phyloP scores from a whole-genome alignment of 2,329 filamentous ascomycete genomes.

The Ceratocystis smalleyi region DNA sequence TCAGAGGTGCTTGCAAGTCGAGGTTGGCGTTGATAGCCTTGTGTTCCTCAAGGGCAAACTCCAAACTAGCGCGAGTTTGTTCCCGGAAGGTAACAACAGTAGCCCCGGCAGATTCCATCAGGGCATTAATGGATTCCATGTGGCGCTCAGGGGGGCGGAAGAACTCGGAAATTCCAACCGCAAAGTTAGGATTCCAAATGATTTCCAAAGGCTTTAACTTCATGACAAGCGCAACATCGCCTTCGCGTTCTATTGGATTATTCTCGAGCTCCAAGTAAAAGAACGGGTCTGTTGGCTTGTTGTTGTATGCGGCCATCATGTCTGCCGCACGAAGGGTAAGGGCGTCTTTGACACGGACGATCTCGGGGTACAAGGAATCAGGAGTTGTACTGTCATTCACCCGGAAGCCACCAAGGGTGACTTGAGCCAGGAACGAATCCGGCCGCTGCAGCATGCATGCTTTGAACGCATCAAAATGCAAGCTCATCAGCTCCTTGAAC shows the following conservation, averaged over 20 bases:
- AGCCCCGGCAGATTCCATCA: constrained; percentile 89
- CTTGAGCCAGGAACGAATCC: constrained; percentile 75
- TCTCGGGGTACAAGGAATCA: constrained; percentile 81
- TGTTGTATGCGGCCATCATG: background rate
- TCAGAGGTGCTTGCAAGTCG: constrained; percentile 85
- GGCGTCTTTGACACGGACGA: constrained; percentile 87
- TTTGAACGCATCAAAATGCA: constrained; percentile 90
- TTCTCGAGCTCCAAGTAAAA: constrained; percentile 89
- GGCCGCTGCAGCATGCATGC: constrained; percentile 79
- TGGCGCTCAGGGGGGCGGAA: constrained; percentile 92
- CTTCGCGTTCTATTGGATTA: constrained; percentile 82
- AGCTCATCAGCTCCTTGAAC: constrained; percentile 57
- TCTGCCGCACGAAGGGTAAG: constrained; percentile 24
- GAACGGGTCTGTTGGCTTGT: constrained; percentile 48
- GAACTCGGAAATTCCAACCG: constrained; percentile 83
- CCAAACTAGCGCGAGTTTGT: constrained; percentile 85
- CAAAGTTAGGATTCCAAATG: constrained; percentile 89
- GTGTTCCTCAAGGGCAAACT: constrained; percentile 93
- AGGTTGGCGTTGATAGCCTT: constrained; percentile 95
- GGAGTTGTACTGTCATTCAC: constrained; percentile 93
- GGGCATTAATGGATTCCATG: constrained; percentile 92
- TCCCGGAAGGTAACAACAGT: constrained; percentile 90
- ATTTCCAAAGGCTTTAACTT: constrained; percentile 93
- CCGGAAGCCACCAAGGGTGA: constrained; percentile 81
- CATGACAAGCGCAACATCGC: constrained; percentile 76